Evolutionary conservation across 176 grass and related monocot species (phyloP).

Genomic region (Rhynchospora tenuis): DNA sequence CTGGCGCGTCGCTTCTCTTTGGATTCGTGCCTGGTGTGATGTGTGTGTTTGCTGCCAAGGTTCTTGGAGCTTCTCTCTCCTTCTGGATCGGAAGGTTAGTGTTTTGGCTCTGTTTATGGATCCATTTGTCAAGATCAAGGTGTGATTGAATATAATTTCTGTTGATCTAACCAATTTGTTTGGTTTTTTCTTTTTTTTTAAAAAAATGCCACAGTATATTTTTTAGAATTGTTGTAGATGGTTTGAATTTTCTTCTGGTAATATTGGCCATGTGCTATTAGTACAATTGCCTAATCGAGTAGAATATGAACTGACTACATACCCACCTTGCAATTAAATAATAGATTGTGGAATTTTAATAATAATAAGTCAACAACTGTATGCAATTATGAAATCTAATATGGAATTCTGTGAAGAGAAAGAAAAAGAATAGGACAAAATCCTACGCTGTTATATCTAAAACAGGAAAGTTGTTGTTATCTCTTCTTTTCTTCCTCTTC

Average conservation of each 20-base stretch:
- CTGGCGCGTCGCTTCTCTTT: constrained; percentile 65
- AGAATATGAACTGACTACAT: background rate
- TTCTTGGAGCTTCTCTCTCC: constrained; percentile 87
- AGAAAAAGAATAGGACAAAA: background rate
- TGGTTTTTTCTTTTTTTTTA: background rate
- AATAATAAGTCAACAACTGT: background rate
- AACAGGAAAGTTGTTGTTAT: background rate
- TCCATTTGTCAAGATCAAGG: background rate
- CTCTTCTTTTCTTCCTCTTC: background rate
- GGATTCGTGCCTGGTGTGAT: constrained; percentile 79
- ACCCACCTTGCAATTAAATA: background rate
- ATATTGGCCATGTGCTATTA: background rate
- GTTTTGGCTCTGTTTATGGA: background rate
- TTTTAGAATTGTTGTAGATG: background rate
- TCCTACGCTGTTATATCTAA: background rate
- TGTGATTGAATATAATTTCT: background rate
- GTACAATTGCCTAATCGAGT: background rate
- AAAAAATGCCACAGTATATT: background rate
- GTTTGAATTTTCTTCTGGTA: background rate
- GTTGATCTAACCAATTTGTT: constrained; percentile 12
- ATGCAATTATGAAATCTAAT: background rate
- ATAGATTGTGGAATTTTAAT: background rate
- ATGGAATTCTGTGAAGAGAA: background rate
- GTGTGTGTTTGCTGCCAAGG: constrained; percentile 92
- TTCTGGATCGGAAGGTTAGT: constrained; percentile 96